A percentile compares a stretch with the other conserved stretches of the same genome.
These are phyloP conservation scores for Chytriomyces confervae DNA, from an alignment of 192 early-diverging fungal species.

Conservation along the genomic window DNA sequence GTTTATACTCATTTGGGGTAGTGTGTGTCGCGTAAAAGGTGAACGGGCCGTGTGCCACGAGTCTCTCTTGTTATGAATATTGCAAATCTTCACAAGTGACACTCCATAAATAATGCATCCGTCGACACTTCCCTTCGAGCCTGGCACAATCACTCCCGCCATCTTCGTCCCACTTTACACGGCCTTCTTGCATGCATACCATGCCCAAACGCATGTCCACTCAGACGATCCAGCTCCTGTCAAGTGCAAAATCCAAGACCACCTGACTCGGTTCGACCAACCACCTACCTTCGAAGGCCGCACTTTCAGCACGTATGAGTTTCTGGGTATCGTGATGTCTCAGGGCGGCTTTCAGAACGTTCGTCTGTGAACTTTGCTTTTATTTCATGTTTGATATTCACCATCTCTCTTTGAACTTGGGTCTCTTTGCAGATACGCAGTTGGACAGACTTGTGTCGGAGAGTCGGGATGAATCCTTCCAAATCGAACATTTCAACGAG, in stretches of 20 bases:
- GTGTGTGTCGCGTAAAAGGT: too few relatives aligned
- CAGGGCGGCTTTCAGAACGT: conserved; percentile 10
- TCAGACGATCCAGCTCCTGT: background rate
- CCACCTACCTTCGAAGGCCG: conserved; percentile 21
- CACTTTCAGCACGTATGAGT: conserved; percentile 17
- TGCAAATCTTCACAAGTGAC: too few relatives aligned
- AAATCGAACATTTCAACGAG: conserved; percentile 29
- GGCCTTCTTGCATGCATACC: conserved; percentile 17
- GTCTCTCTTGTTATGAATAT: too few relatives aligned
- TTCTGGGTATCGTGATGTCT: background rate
- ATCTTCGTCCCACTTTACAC: conserved; percentile 17
- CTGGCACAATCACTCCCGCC: conserved; percentile 5
- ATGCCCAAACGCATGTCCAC: background rate
- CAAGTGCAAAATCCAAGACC: conserved; percentile 17
- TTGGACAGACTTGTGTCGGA: conserved; percentile 20
- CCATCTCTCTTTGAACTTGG: too few relatives aligned
- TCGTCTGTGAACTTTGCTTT: background rate
- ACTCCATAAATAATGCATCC: background rate
- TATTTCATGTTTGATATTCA: background rate
- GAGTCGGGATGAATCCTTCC: conserved; percentile 9
- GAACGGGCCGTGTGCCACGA: too few relatives aligned
- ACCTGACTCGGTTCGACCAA: conserved; percentile 19
- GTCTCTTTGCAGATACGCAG: background rate
- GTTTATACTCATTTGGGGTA: too few relatives aligned
- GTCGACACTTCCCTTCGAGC: conserved; percentile 12